These are phyloP conservation scores for Anisodus acutangulus DNA, from an alignment of 257 asterid genomes.

Conservation along the genomic window DNA sequence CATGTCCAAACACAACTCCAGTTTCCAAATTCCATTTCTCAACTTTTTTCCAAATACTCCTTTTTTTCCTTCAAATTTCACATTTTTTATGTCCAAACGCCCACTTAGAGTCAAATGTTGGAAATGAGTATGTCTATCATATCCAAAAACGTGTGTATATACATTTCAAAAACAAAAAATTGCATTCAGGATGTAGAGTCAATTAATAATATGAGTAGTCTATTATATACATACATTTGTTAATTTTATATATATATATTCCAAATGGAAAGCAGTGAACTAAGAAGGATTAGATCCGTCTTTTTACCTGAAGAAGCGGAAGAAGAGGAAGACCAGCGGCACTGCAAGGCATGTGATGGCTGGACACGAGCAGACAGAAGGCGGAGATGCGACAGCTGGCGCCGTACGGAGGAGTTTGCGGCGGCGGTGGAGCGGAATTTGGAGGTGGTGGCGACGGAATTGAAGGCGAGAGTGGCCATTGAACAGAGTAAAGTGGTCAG, in stretches of 20 bases:
- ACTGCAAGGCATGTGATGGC: constrained; percentile 1
- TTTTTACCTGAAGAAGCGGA: constrained; percentile 25
- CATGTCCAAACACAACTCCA: no score
- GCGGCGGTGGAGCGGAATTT: not conserved
- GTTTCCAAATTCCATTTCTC: no score
- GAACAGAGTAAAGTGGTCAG: constrained; percentile 15
- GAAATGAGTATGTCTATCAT: not conserved
- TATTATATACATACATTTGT: not conserved
- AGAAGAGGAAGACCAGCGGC: constrained; percentile 31
- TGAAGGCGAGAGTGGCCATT: constrained; percentile 22
- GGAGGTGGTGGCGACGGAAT: constrained; percentile 32
- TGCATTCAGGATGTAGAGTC: not conserved
- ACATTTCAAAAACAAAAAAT: not conserved
- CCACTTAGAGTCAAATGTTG: not conserved
- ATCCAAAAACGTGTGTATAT: not conserved
- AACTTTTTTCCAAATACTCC: no score
- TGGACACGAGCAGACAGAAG: constrained; percentile 19
- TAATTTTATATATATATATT: not conserved
- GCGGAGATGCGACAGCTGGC: constrained; percentile 28
- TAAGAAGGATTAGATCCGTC: constrained; percentile 4
- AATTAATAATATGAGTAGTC: not conserved
- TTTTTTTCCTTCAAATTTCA: no score
- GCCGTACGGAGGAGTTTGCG: not conserved
- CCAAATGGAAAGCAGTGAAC: not conserved
- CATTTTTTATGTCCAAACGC: no score